phyloP scores from a whole-genome alignment of 139 green algal species.

The Diplosphaera chodatii region DNA sequence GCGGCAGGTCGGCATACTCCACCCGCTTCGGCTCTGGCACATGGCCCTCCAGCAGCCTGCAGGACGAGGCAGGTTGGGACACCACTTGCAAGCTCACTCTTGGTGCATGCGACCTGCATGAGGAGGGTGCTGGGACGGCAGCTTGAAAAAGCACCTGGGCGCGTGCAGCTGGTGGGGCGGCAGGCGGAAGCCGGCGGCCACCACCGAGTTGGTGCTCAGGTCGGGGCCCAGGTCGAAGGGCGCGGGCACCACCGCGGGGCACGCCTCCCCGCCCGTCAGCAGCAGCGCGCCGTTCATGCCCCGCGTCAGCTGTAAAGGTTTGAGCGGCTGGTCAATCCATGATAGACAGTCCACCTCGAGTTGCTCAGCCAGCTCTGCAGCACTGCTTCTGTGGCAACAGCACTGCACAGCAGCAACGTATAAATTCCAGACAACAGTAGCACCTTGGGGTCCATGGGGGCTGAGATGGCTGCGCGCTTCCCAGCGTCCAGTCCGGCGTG shows the following conservation, averaged over 20 bases:
- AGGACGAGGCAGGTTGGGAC: no score
- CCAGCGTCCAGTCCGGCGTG: neutral
- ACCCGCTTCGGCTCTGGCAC: slow-evolving; percentile 7
- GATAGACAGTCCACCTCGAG: no score
- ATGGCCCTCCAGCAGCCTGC: neutral
- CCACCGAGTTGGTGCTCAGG: slow-evolving; percentile 67
- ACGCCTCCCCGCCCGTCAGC: slow-evolving; percentile 60
- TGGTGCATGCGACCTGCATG: no score
- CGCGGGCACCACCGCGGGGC: slow-evolving; percentile 58
- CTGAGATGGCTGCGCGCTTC: neutral
- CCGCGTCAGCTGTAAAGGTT: slow-evolving; percentile 20
- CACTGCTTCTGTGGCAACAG: no score
- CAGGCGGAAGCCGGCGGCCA: slow-evolving; percentile 57
- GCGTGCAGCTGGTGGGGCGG: slow-evolving; percentile 52
- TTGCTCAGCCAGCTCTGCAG: no score
- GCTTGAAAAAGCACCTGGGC: neutral
- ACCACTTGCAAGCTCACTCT: no score
- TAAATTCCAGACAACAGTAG: neutral
- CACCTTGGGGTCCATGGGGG: slow-evolving; percentile 6
- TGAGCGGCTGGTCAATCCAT: no score
- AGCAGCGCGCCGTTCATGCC: slow-evolving; percentile 69
- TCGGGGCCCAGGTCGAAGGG: slow-evolving; percentile 68
- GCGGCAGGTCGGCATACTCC: slow-evolving; percentile 31
- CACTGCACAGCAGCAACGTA: no score
- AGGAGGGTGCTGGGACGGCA: neutral